Evolutionary conservation across 306 rosid species (phyloP).

Genomic region (Vachellia collinsii): DNA sequence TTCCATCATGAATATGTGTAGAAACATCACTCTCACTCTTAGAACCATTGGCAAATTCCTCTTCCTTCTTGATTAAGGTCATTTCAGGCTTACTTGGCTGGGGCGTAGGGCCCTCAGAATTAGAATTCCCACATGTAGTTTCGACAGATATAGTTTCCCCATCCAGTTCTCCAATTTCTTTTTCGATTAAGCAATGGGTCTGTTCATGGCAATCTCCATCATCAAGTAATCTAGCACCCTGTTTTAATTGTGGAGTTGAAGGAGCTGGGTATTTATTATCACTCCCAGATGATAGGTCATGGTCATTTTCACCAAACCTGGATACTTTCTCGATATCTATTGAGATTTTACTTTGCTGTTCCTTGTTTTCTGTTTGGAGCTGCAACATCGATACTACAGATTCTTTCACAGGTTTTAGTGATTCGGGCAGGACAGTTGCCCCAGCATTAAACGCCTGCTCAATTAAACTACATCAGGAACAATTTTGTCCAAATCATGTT

Average conservation of each 20-base stretch:
- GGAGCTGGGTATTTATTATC: slow-evolving; percentile 98
- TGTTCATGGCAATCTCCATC: slow-evolving; percentile 93
- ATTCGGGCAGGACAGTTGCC: slow-evolving; percentile 49
- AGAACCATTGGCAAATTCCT: slow-evolving; percentile 51
- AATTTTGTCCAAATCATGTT: slow-evolving; percentile 17
- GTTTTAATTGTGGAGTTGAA: slow-evolving; percentile 89
- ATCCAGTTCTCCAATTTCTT: slow-evolving; percentile 73
- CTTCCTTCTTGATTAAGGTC: slow-evolving; percentile 58
- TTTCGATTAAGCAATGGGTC: slow-evolving; percentile 63
- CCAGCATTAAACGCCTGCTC: slow-evolving; percentile 90
- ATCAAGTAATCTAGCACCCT: slow-evolving; percentile 70
- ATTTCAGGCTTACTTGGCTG: slow-evolving; percentile 45
- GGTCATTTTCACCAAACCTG: slow-evolving; percentile 47
- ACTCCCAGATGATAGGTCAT: slow-evolving; percentile 60
- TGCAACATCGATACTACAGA: slow-evolving; percentile 59
- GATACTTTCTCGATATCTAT: slow-evolving; percentile 48
- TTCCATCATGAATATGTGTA: slow-evolving; percentile 39
- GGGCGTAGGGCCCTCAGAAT: slow-evolving; percentile 49
- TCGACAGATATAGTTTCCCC: slow-evolving; percentile 84
- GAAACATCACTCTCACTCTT: slow-evolving; percentile 44
- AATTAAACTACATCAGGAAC: slow-evolving; percentile 45
- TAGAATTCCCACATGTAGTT: slow-evolving; percentile 56
- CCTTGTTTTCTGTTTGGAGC: slow-evolving; percentile 51
- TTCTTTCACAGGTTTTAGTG: slow-evolving; percentile 70
- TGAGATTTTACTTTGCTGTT: slow-evolving; percentile 36